Base-by-base conservation (phyloP, 129 eudicot genomes). In the Silybum marianum region DNA sequence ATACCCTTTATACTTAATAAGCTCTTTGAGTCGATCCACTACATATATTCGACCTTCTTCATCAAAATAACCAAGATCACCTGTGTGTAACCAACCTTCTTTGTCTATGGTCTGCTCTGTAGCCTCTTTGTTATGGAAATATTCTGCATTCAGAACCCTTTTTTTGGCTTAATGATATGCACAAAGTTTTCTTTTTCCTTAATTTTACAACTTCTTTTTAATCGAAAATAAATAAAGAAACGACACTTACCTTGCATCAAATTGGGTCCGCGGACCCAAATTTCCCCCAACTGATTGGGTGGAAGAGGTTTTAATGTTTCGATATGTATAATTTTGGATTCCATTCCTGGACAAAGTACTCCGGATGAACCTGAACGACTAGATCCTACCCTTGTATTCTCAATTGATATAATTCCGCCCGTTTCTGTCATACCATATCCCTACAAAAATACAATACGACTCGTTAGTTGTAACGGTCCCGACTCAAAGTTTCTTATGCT, bases 51-150 rank as follows among this genome's bases (percentile, higher is more conserved):
- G 90, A 44, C 97, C 99, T 73, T 88, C 90, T 40, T 95, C 95
- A 73, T 95, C 99, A 69, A 95, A 95, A 80, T 92, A 92, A 51
- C 99, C 99, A 76, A 95, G 90, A 86, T 95, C 99, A 51, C 97
- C 99, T 0, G 98, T 95, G 46, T 89, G 97, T 38, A 95, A 72
- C 98, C 98, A 95, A 9, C 97, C 98, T 28, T 90, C 88, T 78
- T 86, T 84, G 85, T 95, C 98, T 39, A 95, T 87, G 22, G 98
- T 90, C 66, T 85, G 87, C 87, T 89, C 87, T 3, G 98, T 92
- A 60, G 98, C 98, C 85, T 90, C 87, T 30, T 84, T 85, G 82
- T 95, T 95, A 77, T 92, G 87, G 77, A 82, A 87, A 86, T 95
- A 92, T 71, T 95, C 99, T 95, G 90, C 3, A 69, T 24, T 25